These are phyloP conservation scores for Fusarium brevicatenulatum DNA, from an alignment of 2,329 filamentous ascomycete genomes.

Conservation along the genomic window DNA sequence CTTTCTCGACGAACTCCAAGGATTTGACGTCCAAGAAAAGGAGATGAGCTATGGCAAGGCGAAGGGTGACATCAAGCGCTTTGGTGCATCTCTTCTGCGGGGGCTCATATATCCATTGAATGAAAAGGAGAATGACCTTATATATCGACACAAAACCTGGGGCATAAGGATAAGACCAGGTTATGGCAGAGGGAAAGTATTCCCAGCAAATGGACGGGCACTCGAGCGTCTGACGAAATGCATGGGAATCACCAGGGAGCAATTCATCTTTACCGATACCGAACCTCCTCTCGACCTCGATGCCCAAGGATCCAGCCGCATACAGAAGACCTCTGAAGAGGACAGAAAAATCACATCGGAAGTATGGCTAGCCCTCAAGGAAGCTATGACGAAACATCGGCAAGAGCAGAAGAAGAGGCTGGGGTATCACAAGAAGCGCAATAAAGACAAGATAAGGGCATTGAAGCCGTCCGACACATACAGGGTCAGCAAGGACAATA, in stretches of 20 bases:
- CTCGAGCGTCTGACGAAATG: constrained; percentile 9
- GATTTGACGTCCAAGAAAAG: constrained; percentile 1
- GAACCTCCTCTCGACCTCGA: constrained; percentile 4
- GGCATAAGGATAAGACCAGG: background rate
- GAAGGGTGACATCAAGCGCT: constrained; percentile 38
- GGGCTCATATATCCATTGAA: constrained; percentile 27
- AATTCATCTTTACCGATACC: constrained; percentile 7
- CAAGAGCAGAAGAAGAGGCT: background rate
- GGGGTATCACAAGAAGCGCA: background rate
- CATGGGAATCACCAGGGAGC: constrained; percentile 16
- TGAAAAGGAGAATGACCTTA: background rate
- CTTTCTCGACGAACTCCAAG: constrained; percentile 39
- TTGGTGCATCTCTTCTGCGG: constrained; percentile 37
- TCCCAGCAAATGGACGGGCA: background rate
- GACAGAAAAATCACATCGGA: background rate
- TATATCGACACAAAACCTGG: background rate
- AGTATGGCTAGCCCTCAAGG: background rate
- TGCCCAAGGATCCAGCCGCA: background rate
- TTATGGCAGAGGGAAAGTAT: background rate
- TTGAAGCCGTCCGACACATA: background rate
- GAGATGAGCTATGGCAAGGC: constrained; percentile 23
- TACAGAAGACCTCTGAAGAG: background rate
- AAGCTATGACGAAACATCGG: background rate
- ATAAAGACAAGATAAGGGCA: background rate
- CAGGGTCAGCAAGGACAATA: background rate